Base-by-base conservation (phyloP, 176 grass and related monocot species). In the Rhynchospora pubera region DNA sequence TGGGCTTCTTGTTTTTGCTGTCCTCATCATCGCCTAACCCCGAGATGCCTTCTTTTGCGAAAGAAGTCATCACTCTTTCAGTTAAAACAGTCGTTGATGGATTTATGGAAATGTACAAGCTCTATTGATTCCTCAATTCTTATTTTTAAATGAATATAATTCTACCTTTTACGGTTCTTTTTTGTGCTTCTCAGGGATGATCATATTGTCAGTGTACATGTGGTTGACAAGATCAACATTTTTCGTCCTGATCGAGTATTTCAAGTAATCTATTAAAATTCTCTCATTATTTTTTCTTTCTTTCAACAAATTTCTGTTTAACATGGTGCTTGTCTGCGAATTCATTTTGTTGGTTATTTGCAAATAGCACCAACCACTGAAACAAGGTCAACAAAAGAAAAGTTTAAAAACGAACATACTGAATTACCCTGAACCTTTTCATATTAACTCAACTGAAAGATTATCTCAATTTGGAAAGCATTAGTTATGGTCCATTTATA, bases 231-330 rank as follows among this genome's bases (percentile, higher is more conserved):
- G 88, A 85, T 97, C 19, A 92, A 91, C 60, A 90, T 97, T 89
- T 92, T 97, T 80, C 94, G 94, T 14, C 52, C 92, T 78, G 94
- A 97, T 83, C 91, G 94, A 85, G 90, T 97, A 68, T 97, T 97
- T 62, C 94, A 94, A 90, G 94, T 97, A 89, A 77, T 57, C 26
- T 81, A 12, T 82, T 83, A 65, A 53, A 13, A 26, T 53, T 75
- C 1, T 52, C 13, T 26, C 5, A 47, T 71, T 71, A 12, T 7
- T 51, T 51, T 7, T 11, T 30, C 34, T 45, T 43, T 75, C 47
- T 75, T 55, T 51, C 22, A 24, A 52, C 22, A 51, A 5, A 51
- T 74, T 51, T 0, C 9, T 74, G 21, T 74, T 39, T 23, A 52
- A 39, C 21, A 14, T 52, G 22, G 70, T 74, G 26, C 4, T 39